Percentiles rank a stretch among this genome's conserved stretches.
phyloP scores from a whole-genome alignment of 2,329 filamentous ascomycete genomes.

The Blastomyces parvus region DNA sequence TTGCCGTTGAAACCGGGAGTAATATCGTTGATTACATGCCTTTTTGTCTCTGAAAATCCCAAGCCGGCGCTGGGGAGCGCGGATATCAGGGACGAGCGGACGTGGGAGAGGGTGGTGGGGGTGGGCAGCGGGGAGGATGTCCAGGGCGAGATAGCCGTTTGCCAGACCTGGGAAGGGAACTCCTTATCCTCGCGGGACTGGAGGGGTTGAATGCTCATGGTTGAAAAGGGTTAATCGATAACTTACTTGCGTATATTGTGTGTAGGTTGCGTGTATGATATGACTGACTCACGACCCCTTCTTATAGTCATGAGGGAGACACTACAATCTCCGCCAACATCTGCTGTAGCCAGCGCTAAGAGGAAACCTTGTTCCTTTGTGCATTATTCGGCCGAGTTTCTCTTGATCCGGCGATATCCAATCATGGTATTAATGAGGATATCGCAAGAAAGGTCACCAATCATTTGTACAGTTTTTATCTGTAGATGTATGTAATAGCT shows the following conservation, averaged over 20 bases:
- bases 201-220: constrained; percentile 14
- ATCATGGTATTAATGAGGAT: neutral
- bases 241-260: neutral
- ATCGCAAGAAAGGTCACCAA: neutral
- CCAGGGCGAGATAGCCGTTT: constrained; percentile 23
- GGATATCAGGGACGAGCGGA: constrained; percentile 27
- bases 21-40: constrained; percentile 35
- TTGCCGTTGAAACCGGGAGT: constrained; percentile 54
- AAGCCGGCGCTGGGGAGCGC: constrained; percentile 24
- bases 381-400: neutral
- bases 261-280: neutral
- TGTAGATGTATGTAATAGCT: neutral
- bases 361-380: too few relatives aligned
- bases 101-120: constrained; percentile 22
- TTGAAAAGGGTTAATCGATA: neutral
- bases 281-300: neutral
- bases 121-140: constrained; percentile 27
- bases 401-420: neutral
- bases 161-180: constrained; percentile 20
- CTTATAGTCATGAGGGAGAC: neutral
- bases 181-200: constrained; percentile 5
- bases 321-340: neutral
- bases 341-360: too few relatives aligned
- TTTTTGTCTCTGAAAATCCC: constrained; percentile 25
- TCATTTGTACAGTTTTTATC: neutral